Evolutionary conservation across 2,329 filamentous ascomycete species (phyloP), one percentile per base, ranked within the genome.

Genomic region (Colletotrichum gigasporum): DNA sequence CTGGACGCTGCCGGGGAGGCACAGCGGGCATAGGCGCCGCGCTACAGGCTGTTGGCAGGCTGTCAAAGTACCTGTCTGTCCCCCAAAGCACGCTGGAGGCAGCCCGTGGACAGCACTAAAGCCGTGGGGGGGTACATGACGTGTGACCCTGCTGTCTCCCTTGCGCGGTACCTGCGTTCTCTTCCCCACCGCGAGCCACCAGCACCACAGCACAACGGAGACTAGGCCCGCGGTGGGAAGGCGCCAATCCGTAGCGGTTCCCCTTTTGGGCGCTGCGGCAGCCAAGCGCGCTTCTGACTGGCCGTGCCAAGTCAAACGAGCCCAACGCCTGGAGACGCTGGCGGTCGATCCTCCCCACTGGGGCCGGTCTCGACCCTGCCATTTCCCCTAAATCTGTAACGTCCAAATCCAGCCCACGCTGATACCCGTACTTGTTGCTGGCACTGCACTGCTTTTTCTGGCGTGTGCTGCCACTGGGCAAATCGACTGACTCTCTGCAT

Each of bases 321-420:
- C 28, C 39, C 47, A 54, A 48, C 32, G 26, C 48, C 39, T 39
- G 47, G 54, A 45, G 56, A 44, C 61, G 61, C 47, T 48, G 50
- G 30, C 14, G 48, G 61, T 63, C 50, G 62, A 65, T 65, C 50
- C 11, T 52, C 22, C 26, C 42, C 63, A 52, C 58, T 58, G 45
- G 63, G 42, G 50, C 63, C 37, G 37, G 58, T 26, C 58, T 63
- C 58, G 63, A 65, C 45, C 58, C 62, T 47, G 51, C 44, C 45
- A 63, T 63, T 58, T 65, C 59, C 30, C 51, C 58, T 65, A 51
- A 65, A 65, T 65, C 63, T 65, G 58, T 63, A 63, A 65, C 63
- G 26, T 57, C 58, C 30, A 65, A 51, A 41, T 50, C 35, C 52
- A n/a, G n/a, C n/a, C n/a, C n/a, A n/a, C n/a, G n/a, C n/a, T n/a